Percentiles rank a stretch among this genome's conserved stretches.
These are phyloP conservation scores for Schizophyllum commune DNA, from an alignment of 1,284 basidiomycete species.

Conservation along the genomic window DNA sequence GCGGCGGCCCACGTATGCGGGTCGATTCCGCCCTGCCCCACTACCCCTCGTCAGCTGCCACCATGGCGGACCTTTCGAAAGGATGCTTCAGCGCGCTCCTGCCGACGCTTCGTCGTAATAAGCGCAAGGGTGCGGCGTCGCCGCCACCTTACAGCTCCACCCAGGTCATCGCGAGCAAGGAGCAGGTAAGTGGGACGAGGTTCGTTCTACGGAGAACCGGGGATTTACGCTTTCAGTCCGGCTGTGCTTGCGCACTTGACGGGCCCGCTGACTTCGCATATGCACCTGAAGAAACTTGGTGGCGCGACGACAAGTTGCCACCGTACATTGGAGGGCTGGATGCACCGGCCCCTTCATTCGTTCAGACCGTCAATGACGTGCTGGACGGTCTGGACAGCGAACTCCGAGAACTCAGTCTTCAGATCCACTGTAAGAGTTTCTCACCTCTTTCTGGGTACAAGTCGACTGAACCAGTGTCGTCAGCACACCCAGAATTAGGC, in stretches of 20 bases:
- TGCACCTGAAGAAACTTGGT: constrained; percentile 18
- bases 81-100: constrained; percentile 28
- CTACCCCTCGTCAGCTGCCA: neutral
- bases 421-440: constrained; percentile 43
- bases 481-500: constrained; percentile 49
- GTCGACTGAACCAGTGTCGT: too few relatives aligned
- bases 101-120: constrained; percentile 13
- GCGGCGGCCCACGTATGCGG: neutral
- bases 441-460: constrained; percentile 1
- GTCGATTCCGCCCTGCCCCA: neutral
- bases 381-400: constrained; percentile 38
- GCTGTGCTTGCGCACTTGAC: constrained; percentile 13
- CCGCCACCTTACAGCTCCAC: neutral
- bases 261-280: constrained; percentile 26
- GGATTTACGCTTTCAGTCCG: neutral
- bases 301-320: constrained; percentile 21
- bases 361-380: constrained; percentile 30
- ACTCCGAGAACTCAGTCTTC: constrained; percentile 46
- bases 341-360: constrained; percentile 14
- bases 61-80: constrained; percentile 8
- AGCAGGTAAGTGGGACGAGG: neutral
- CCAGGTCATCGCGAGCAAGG: neutral
- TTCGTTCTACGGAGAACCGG: neutral
- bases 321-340: constrained; percentile 27
- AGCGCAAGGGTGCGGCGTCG: constrained; percentile 3